Base-by-base conservation (phyloP, 345 rosid species). In the Excoecaria agallocha region DNA sequence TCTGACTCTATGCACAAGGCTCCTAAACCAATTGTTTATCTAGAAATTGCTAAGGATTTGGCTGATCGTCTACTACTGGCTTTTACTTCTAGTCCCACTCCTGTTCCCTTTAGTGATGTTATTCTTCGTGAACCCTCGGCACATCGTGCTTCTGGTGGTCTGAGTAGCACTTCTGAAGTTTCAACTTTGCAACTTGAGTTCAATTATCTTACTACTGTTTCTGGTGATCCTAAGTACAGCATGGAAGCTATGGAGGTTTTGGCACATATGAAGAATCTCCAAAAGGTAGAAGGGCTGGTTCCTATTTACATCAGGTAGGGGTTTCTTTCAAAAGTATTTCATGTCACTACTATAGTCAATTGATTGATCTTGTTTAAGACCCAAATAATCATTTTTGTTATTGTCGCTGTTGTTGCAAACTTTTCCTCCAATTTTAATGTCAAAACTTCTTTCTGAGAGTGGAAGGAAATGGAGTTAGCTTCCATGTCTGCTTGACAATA, bases 171-270 rank as follows among this genome's bases (percentile, higher is more conserved):
- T 66, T 87, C 97, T 4, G 99, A 95, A 87, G 97, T 86, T 80
- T 89, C 99, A 15, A 87, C 94, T 66, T 81, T 95, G 66, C 99
- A 93, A 90, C 97, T 95, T 60, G 99, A 95, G 82, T 93, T 93
- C 79, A 95, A 95, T 70, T 95, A 89, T 84, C 96, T 95, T 76
- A 90, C 97, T 84, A 75, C 78, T 70, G 62, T 95, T 76, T 89
- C 96, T 82, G 98, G 99, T 75, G 94, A 95, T 84, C 94, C 93
- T 48, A 91, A 85, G 82, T 95, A 93, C 76, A 79, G 94, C 73
- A 68, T 80, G 73, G 91, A 84, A 79, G 98, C 94, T 50, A 95
- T 95, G 99, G 93, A 91, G 84, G 99, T 93, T 76, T 80, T 93
- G 84, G 93, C 85, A 72, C 99, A 95, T 85, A 74, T 95, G 68